Conservation (phyloP, 75 land plant genomes). For the Larix kaempferi region DNA sequence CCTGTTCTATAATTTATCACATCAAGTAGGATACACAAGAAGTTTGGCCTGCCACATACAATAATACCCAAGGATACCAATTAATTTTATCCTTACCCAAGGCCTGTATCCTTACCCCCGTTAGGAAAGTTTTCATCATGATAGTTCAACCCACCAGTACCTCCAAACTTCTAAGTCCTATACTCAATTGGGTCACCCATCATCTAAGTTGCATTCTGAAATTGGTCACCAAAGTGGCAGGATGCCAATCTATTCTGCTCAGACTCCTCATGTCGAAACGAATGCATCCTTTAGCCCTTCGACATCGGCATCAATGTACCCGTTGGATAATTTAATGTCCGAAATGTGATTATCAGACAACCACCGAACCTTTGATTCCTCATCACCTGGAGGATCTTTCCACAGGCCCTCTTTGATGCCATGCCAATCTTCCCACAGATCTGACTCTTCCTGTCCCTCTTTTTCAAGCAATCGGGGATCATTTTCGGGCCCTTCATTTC, state of each 20-base stretch:
- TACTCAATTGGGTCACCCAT: not conserved
- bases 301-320: not conserved
- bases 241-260: not conserved
- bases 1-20: too few relatives aligned
- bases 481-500: conserved; percentile 2
- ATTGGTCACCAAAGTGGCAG: not conserved
- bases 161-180: not conserved
- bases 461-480: not conserved
- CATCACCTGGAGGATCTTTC: conserved; percentile 1
- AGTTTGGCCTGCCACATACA: too few relatives aligned
- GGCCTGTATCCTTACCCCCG: not conserved
- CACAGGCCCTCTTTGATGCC: not conserved
- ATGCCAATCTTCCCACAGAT: not conserved
- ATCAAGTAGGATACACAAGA: too few relatives aligned
- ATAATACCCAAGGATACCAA: too few relatives aligned
- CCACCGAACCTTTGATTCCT: not conserved
- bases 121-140: too few relatives aligned
- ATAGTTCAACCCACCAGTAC: not conserved
- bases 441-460: not conserved
- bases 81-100: too few relatives aligned
- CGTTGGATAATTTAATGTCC: not conserved
- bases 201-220: not conserved
- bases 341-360: not conserved
- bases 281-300: not conserved
- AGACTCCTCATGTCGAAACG: not conserved